Percentiles rank a stretch among this genome's conserved stretches.
Evolutionary conservation across 1,284 basidiomycete species (phyloP).

Genomic region (Crucibulum parvulum): DNA sequence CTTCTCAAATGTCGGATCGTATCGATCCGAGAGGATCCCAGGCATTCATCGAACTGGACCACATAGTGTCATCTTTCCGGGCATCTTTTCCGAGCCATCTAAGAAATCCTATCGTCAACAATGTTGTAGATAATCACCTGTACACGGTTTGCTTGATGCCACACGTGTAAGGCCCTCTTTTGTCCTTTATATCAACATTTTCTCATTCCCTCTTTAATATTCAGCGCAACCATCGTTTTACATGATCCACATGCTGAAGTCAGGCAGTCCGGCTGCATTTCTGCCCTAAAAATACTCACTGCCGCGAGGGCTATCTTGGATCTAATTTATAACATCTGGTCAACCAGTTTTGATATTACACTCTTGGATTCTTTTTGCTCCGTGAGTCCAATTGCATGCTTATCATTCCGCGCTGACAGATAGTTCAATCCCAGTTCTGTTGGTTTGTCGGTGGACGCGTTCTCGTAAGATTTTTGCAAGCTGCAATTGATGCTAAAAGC

Average conservation of each 20-base stretch:
- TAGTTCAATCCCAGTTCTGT: constrained; percentile 52
- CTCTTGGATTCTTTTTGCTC: constrained; percentile 67
- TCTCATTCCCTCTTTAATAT: constrained; percentile 3
- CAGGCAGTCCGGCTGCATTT: constrained; percentile 61
- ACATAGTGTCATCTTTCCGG: constrained; percentile 60
- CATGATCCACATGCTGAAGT: constrained; percentile 78
- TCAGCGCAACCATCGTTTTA: constrained; percentile 66
- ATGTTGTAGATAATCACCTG: constrained; percentile 68
- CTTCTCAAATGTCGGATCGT: constrained; percentile 36
- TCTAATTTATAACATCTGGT: constrained; percentile 67
- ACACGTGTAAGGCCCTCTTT: constrained; percentile 57
- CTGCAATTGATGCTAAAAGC: constrained; percentile 59
- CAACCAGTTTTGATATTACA: constrained; percentile 74
- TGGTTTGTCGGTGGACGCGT: constrained; percentile 75
- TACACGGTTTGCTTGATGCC: constrained; percentile 69
- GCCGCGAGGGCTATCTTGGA: constrained; percentile 72
- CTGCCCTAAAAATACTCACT: constrained; percentile 68
- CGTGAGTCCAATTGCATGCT: constrained; percentile 39
- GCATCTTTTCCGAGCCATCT: constrained; percentile 65
- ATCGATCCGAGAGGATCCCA: constrained; percentile 64
- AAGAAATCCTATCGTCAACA: constrained; percentile 59
- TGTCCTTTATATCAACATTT: not conserved
- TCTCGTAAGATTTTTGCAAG: constrained; percentile 66
- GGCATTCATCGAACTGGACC: constrained; percentile 72
- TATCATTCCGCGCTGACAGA: constrained; percentile 7